A percentile compares a stretch with the other conserved stretches of the same genome.
These are phyloP conservation scores for Venturia nashicola DNA, from an alignment of 2,329 filamentous ascomycete species.

Conservation along the genomic window DNA sequence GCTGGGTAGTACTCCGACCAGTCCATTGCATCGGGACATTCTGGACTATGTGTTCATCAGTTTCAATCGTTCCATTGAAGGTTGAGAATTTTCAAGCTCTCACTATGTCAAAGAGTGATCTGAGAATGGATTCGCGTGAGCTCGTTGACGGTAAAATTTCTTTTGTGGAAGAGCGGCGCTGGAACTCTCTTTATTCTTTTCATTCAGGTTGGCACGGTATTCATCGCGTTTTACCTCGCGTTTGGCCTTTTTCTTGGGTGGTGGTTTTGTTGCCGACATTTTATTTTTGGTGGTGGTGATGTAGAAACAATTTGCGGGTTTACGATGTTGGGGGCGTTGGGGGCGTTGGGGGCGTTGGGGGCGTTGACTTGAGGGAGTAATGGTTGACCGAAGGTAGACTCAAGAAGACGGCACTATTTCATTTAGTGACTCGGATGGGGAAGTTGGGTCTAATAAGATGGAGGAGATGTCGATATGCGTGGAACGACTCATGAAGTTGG, in stretches of 20 bases:
- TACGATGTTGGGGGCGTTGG: too few relatives aligned
- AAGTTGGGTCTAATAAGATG: background rate
- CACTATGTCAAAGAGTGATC: conserved; percentile 87
- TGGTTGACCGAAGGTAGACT: background rate
- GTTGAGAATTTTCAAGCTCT: background rate
- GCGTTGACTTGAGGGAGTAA: too few relatives aligned
- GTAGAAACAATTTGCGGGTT: background rate
- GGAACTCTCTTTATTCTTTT: conserved; percentile 22
- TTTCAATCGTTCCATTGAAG: background rate
- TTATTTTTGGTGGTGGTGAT: background rate
- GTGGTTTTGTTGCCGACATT: background rate
- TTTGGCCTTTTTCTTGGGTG: conserved; percentile 20
- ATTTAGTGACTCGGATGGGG: background rate
- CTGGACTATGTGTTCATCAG: background rate
- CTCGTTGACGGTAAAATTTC: conserved; percentile 90
- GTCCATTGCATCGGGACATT: conserved; percentile 51
- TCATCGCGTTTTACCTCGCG: conserved; percentile 33
- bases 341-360: too few relatives aligned
- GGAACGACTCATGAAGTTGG: background rate
- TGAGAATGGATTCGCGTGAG: conserved; percentile 96
- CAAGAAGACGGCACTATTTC: background rate
- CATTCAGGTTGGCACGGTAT: conserved; percentile 25
- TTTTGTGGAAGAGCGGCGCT: conserved; percentile 67
- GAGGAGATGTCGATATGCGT: background rate
- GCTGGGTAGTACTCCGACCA: conserved; percentile 78